These are phyloP conservation scores for Aspergillus cejpii DNA, from an alignment of 2,329 filamentous ascomycete genomes.

Conservation along the genomic window DNA sequence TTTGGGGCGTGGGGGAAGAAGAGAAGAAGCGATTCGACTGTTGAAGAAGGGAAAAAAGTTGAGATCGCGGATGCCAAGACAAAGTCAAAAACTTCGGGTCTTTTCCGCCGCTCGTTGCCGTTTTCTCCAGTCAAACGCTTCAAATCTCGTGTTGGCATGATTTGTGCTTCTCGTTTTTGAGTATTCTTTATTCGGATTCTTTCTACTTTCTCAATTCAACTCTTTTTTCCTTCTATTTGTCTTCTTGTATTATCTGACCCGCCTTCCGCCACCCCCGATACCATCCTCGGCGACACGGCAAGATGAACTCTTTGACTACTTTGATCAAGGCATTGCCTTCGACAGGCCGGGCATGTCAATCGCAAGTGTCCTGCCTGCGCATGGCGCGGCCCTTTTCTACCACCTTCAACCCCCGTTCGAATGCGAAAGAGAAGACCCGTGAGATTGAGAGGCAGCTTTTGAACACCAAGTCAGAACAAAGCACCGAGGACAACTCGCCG, in stretches of 20 bases:
- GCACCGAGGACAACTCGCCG: constrained; percentile 19
- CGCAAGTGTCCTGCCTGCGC: constrained; percentile 15
- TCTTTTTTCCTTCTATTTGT: background rate
- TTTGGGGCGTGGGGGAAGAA: constrained; percentile 17
- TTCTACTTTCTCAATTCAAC: background rate
- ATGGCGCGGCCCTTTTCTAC: constrained; percentile 32
- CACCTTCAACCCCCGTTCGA: constrained; percentile 19
- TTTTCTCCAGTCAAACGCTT: constrained; percentile 11
- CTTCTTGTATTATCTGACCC: background rate
- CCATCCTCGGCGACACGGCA: background rate
- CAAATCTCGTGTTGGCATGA: background rate
- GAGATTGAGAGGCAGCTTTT: constrained; percentile 28
- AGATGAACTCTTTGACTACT: background rate
- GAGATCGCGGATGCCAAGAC: constrained; percentile 30
- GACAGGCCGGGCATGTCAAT: constrained; percentile 24
- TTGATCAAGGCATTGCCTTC: constrained; percentile 27
- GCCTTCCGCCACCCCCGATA: background rate
- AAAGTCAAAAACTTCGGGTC: constrained; percentile 31
- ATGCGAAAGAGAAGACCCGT: constrained; percentile 14
- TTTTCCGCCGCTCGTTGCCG: constrained; percentile 22
- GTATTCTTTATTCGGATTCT: background rate
- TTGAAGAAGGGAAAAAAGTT: constrained; percentile 32
- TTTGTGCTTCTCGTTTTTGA: background rate
- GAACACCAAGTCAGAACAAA: constrained; percentile 15
- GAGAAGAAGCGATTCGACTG: constrained; percentile 24